Conservation (phyloP, 257 asterid species). For the Petunia secreta region DNA sequence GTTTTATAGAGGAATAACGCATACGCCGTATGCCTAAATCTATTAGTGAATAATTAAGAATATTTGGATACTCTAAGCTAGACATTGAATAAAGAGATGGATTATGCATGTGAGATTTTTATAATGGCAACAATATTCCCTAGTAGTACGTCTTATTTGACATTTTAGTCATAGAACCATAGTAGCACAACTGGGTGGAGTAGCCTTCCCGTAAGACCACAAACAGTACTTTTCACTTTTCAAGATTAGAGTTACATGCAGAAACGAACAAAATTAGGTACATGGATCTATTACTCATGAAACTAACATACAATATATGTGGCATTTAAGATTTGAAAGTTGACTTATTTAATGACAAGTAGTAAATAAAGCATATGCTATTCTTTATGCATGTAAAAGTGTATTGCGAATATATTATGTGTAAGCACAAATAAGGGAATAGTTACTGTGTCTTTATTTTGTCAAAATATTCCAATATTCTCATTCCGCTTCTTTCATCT, state of each 20-base stretch:
- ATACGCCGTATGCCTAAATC: too few relatives aligned
- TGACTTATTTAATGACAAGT: not conserved
- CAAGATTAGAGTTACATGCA: not conserved
- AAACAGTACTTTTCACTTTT: too few relatives aligned
- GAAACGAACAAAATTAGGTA: not conserved
- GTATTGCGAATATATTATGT: not conserved
- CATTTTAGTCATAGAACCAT: too few relatives aligned
- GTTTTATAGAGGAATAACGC: too few relatives aligned
- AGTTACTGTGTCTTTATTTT: not conserved
- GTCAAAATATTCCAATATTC: conserved; percentile 8
- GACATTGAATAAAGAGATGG: too few relatives aligned
- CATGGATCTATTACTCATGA: not conserved
- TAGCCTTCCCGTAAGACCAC: too few relatives aligned
- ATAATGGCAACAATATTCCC: too few relatives aligned
- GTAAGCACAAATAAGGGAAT: not conserved
- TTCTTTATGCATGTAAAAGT: not conserved
- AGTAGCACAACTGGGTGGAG: too few relatives aligned
- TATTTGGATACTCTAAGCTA: too few relatives aligned
- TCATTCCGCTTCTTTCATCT: not conserved
- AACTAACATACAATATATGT: not conserved
- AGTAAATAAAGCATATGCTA: not conserved
- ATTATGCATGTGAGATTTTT: too few relatives aligned
- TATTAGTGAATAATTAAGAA: too few relatives aligned
- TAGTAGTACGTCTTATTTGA: too few relatives aligned
- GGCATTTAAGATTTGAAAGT: not conserved